Base-by-base conservation (phyloP, 2,329 filamentous ascomycete species). In the Monilinia vaccinii-corymbosi region DNA sequence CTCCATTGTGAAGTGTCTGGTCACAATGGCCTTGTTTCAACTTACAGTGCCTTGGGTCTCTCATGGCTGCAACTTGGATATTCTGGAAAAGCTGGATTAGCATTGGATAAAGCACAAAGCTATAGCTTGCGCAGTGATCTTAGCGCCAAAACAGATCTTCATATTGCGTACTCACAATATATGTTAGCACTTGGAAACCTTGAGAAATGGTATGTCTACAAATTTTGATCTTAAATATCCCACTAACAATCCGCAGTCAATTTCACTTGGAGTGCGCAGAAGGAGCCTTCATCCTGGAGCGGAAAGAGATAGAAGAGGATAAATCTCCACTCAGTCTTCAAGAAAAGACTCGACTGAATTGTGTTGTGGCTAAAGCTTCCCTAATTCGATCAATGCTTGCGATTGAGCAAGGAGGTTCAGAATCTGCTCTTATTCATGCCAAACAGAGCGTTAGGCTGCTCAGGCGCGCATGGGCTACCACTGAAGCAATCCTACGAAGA, bases 121-220 rank as follows among this genome's bases (percentile, higher is more conserved):
- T 78, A 80, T 55, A 65, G 79, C 7, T 68, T 70, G 13, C 71
- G 71, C 10, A 72, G 73, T 45, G 70, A 71, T 1, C 65, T 77
- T 2, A 76, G 78, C 3, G 72, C 74, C 11, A 73, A 79, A 53
- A 75, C 78, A 16, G 76, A 78, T 38, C 87, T 87, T 71, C 81
- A 91, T 64, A 74, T 96, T 8, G 83, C 85, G 0, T 84, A 86
- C 62, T 85, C 88, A 0, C 89, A 96, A 71, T 91, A 91, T 71
- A 78, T 86, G 32, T 76, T 92, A 21, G 81, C 82, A 1, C 80
- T 86, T 14, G 87, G 87, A 11, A 83, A 85, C 53, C 74, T 82
- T 18, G 79, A 85, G 11, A 84, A 87, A 73, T 87, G 82, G 57
- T 74, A 73, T 60, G 72, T 72, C 28, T 67, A 79, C 42, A 23